Percentiles rank a stretch among this genome's conserved stretches.
These are phyloP conservation scores for Sporormia fimetaria DNA, from an alignment of 495 filamentous ascomycete genomes.

Conservation along the genomic window DNA sequence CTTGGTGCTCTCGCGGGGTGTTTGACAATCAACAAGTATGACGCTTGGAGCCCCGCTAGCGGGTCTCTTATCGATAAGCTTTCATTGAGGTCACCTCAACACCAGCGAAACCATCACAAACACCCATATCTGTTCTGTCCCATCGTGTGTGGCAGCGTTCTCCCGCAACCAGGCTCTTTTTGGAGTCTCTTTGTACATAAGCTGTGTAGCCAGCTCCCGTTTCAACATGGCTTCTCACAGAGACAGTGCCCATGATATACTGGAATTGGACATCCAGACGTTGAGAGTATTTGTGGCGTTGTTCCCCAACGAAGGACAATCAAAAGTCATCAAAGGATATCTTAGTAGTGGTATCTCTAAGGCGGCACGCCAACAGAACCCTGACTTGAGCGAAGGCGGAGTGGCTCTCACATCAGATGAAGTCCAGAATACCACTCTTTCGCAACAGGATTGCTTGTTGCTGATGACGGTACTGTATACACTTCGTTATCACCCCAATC, in stretches of 20 bases:
- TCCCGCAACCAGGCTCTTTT: too few species aligned
- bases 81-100: too few species aligned
- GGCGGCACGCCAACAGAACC: slow-evolving; percentile 19
- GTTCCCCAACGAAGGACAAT: slow-evolving; percentile 74
- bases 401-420: slow-evolving; percentile 32
- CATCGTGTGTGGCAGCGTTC: too few species aligned
- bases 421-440: slow-evolving; percentile 37
- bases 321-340: slow-evolving; percentile 68
- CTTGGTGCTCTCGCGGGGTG: too few species aligned
- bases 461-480: slow-evolving; percentile 48
- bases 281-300: slow-evolving; percentile 68
- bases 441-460: slow-evolving; percentile 59
- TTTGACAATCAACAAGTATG: too few species aligned
- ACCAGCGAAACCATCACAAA: too few species aligned
- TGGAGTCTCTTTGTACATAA: too few species aligned
- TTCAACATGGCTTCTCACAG: slow-evolving; percentile 8
- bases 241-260: slow-evolving; percentile 24
- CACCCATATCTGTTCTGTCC: too few species aligned
- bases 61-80: too few species aligned
- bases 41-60: too few species aligned
- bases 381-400: slow-evolving; percentile 28
- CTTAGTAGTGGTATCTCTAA: slow-evolving; percentile 75
- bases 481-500: not conserved
- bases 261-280: slow-evolving; percentile 49
- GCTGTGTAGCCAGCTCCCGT: too few species aligned